Evolutionary conservation across 2,329 filamentous ascomycete species (phyloP).

Genomic region (Fusarium sambucinum): DNA sequence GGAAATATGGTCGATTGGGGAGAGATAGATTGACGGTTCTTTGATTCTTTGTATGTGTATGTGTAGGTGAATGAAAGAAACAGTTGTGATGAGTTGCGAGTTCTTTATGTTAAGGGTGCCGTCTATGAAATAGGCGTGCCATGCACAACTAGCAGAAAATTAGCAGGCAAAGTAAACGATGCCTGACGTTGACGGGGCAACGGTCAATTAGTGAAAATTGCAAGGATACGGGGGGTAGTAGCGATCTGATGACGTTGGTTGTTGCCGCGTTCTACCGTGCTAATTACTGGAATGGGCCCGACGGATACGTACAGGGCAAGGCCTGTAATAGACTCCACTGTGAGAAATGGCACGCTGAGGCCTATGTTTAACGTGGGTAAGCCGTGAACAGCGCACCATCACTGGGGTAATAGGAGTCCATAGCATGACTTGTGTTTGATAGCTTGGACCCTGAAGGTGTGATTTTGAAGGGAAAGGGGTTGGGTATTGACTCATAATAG

Average conservation of each 20-base stretch:
- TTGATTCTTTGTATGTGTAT: constrained; percentile 9
- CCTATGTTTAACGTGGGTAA: constrained; percentile 10
- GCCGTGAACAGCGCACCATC: constrained; percentile 44
- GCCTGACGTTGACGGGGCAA: constrained; percentile 45
- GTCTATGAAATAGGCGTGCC: constrained; percentile 28
- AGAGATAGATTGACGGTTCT: constrained; percentile 8
- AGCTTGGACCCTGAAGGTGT: neutral
- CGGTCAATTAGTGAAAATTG: constrained; percentile 33
- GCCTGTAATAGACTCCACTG: constrained; percentile 12
- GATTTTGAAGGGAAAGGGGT: neutral
- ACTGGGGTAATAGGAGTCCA: constrained; percentile 40
- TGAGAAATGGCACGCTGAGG: constrained; percentile 37
- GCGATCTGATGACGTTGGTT: constrained; percentile 21
- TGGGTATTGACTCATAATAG: constrained; percentile 18
- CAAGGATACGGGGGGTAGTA: constrained; percentile 20
- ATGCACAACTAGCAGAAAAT: constrained; percentile 35
- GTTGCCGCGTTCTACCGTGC: constrained; percentile 22
- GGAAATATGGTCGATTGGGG: constrained; percentile 1
- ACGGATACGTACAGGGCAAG: constrained; percentile 7
- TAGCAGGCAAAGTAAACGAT: constrained; percentile 43
- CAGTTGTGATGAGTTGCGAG: constrained; percentile 19
- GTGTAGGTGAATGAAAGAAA: constrained; percentile 9
- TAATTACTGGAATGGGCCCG: constrained; percentile 25
- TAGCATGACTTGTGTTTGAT: constrained; percentile 22
- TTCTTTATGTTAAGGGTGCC: constrained; percentile 28